Conservation (phyloP, 2,329 filamentous ascomycete genomes). For the Phialemoniopsis sp. region DNA sequence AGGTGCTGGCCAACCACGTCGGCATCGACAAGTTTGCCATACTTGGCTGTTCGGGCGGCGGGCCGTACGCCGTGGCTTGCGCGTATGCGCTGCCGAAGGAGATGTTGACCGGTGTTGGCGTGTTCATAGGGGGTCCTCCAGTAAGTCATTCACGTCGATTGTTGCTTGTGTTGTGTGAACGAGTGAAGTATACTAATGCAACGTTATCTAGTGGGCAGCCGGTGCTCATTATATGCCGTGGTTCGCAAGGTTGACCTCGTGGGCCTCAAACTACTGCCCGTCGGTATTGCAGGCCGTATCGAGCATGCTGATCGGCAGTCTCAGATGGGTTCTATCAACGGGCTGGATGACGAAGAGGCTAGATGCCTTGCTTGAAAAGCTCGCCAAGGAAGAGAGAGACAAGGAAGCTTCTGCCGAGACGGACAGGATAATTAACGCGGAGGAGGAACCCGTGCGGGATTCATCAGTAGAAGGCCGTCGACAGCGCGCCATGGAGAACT, state of each 20-base stretch:
- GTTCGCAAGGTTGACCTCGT: slow-evolving; percentile 4
- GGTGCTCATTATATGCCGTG: slow-evolving; percentile 3
- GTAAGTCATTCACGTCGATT: too few species aligned
- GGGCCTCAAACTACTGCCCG: too few species aligned
- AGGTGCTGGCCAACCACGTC: slow-evolving; percentile 18
- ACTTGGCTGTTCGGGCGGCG: slow-evolving; percentile 28
- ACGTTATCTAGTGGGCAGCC: too few species aligned
- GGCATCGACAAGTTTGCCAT: slow-evolving; percentile 22
- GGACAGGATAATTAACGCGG: too few species aligned
- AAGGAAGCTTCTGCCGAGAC: slow-evolving; percentile 1
- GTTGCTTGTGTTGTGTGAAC: too few species aligned
- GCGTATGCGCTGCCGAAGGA: slow-evolving; percentile 19
- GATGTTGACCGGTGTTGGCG: slow-evolving; percentile 26
- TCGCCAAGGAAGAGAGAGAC: background rate
- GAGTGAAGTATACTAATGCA: too few species aligned
- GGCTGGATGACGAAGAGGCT: too few species aligned
- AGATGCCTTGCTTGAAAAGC: slow-evolving; percentile 1
- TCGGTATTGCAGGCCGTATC: background rate
- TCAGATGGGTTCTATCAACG: too few species aligned
- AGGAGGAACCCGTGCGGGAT: too few species aligned
- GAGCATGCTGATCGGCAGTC: too few species aligned
- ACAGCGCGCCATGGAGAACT: slow-evolving; percentile 18
- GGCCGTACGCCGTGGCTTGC: slow-evolving; percentile 29
- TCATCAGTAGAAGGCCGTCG: slow-evolving; percentile 14
- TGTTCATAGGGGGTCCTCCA: slow-evolving; percentile 16